phyloP scores from a whole-genome alignment of 2,329 filamentous ascomycete genomes.

The Diaporthe sp. region DNA sequence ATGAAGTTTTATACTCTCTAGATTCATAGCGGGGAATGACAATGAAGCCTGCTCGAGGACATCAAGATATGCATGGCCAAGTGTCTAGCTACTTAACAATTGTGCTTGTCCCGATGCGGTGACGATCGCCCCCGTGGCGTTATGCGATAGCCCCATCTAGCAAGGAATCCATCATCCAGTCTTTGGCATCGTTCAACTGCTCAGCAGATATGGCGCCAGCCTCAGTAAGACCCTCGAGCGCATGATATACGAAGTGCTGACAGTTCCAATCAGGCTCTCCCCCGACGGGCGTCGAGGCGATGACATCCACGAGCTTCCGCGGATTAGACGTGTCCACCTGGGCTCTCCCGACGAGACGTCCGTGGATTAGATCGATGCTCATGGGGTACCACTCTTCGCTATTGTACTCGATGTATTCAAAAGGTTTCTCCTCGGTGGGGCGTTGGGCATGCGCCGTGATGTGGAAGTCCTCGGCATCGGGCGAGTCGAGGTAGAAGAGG shows the following conservation, averaged over 20 bases:
- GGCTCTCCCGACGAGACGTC: not conserved
- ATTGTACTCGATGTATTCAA: not conserved
- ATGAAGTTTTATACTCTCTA: accelerated
- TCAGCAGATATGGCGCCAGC: not conserved
- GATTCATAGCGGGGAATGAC: accelerated
- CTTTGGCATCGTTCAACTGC: not conserved
- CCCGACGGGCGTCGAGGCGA: constrained; percentile 16
- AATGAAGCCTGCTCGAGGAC: accelerated
- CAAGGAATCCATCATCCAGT: constrained; percentile 22
- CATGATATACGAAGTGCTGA: not conserved
- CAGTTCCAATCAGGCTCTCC: constrained; percentile 22
- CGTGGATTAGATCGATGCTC: not conserved
- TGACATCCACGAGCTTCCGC: not conserved
- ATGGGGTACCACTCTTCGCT: not conserved
- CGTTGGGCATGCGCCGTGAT: constrained; percentile 21
- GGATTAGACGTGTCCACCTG: not conserved
- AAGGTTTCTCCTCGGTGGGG: not conserved
- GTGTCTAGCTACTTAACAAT: not conserved
- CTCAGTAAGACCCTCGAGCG: not conserved
- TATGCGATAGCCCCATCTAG: constrained; percentile 1
- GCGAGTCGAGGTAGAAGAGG: constrained; percentile 21
- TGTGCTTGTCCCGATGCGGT: too few relatives aligned
- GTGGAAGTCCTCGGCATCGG: constrained; percentile 12
- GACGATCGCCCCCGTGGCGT: not conserved
- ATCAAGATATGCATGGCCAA: too few relatives aligned